Evolutionary conservation across 352 stramenopile genomes (phyloP).

Genomic region (Phytophthora europaea): DNA sequence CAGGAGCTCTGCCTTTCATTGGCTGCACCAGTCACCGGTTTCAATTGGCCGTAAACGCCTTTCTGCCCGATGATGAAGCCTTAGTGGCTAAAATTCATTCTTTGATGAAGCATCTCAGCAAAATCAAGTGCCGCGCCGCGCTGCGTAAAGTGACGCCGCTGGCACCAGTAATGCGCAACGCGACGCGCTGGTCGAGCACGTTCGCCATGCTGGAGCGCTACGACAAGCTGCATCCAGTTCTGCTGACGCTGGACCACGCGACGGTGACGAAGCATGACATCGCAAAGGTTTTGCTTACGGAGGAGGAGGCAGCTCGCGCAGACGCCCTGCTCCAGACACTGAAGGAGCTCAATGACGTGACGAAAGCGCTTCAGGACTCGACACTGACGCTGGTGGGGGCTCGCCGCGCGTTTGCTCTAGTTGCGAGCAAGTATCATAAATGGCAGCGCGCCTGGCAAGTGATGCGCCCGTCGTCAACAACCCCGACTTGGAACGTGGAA

Average conservation of each 20-base stretch:
- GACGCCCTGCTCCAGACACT: background rate
- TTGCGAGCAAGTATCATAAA: background rate
- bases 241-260: background rate
- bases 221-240: background rate
- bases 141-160: constrained; percentile 1
- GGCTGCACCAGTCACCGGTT: constrained; percentile 11
- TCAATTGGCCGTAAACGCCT: constrained; percentile 5
- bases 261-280: background rate
- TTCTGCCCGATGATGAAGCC: background rate
- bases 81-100: background rate
- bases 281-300: background rate
- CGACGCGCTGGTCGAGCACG: constrained; percentile 1
- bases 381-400: background rate
- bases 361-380: background rate
- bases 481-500: background rate
- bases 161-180: background rate
- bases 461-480: background rate
- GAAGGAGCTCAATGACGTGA: background rate
- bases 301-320: background rate
- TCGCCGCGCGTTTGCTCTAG: background rate
- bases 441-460: background rate
- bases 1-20: constrained; percentile 1
- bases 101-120: constrained; percentile 2
- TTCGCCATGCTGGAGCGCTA: background rate
- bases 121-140: background rate